Percentiles rank a stretch among this genome's conserved stretches.
Evolutionary conservation across 1,284 basidiomycete genomes (phyloP).

Genomic region (Ganoderma sinense): DNA sequence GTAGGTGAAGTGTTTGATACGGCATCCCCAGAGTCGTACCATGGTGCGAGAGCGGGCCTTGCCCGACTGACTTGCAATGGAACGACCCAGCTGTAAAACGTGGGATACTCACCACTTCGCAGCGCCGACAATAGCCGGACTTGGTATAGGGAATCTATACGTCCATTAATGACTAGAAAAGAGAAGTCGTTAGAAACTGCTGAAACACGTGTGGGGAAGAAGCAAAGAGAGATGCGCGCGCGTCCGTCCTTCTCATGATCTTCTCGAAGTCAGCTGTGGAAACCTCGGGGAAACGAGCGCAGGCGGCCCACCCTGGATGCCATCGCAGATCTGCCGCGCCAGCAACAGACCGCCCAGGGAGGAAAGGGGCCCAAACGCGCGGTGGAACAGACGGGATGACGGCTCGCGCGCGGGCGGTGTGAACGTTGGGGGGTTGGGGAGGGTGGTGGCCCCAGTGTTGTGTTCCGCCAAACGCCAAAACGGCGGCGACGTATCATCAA

Average conservation of each 20-base stretch:
- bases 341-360: not conserved
- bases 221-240: too few species aligned
- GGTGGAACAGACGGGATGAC: not conserved
- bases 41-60: too few species aligned
- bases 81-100: not conserved
- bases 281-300: not conserved
- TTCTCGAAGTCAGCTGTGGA: constrained; percentile 3
- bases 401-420: constrained; percentile 3
- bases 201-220: not conserved
- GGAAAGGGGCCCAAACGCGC: not conserved
- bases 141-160: constrained; percentile 73
- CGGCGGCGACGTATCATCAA: not conserved
- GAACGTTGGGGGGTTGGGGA: not conserved
- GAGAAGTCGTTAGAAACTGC: not conserved
- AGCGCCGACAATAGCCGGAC: constrained; percentile 85
- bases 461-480: not conserved
- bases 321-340: not conserved
- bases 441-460: not conserved
- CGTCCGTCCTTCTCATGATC: not conserved
- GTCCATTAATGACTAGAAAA: constrained; percentile 12
- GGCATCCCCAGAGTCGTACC: too few species aligned
- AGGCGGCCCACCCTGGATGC: not conserved
- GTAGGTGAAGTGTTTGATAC: too few species aligned
- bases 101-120: constrained; percentile 56
- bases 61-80: too few species aligned